Evolutionary conservation across 2,329 filamentous ascomycete species (phyloP).

Genomic region (Epichloe bromicola): DNA sequence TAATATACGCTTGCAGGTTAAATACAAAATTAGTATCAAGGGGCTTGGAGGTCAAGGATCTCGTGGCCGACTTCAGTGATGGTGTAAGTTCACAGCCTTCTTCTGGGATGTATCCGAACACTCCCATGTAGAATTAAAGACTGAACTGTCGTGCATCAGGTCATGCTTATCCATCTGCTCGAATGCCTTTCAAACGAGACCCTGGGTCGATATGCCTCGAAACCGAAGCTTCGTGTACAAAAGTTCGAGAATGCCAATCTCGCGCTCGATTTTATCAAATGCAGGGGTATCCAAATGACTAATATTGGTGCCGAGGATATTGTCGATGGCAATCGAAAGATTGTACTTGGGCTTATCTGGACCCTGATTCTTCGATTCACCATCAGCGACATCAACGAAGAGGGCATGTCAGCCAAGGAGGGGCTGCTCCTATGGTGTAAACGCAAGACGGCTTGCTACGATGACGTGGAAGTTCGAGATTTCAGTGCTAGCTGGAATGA

Average conservation of each 20-base stretch:
- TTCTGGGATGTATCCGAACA: neutral
- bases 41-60: slow-evolving; percentile 68
- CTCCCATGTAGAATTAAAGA: slow-evolving; percentile 3
- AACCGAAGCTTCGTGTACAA: slow-evolving; percentile 91
- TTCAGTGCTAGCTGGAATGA: slow-evolving; percentile 97
- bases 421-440: slow-evolving; percentile 94
- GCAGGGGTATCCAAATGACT: slow-evolving; percentile 86
- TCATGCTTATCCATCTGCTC: slow-evolving; percentile 90
- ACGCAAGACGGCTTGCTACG: slow-evolving; percentile 95
- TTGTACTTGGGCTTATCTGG: slow-evolving; percentile 95
- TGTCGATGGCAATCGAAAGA: slow-evolving; percentile 94
- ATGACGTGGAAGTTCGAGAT: slow-evolving; percentile 88
- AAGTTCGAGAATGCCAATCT: slow-evolving; percentile 97
- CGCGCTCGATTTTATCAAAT: slow-evolving; percentile 85
- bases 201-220: slow-evolving; percentile 89
- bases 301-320: slow-evolving; percentile 98
- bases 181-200: slow-evolving; percentile 93
- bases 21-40: slow-evolving; percentile 85
- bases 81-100: slow-evolving; percentile 51
- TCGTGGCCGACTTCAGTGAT: slow-evolving; percentile 83
- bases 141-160: slow-evolving; percentile 32
- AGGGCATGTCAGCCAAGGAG: slow-evolving; percentile 95
- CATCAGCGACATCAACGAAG: slow-evolving; percentile 96
- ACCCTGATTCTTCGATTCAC: slow-evolving; percentile 95
- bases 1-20: slow-evolving; percentile 44